A percentile compares a stretch with the other conserved stretches of the same genome.
These are phyloP conservation scores for Starmerella khaoyaiensis DNA, from an alignment of 805 yeast species.

Conservation along the genomic window DNA sequence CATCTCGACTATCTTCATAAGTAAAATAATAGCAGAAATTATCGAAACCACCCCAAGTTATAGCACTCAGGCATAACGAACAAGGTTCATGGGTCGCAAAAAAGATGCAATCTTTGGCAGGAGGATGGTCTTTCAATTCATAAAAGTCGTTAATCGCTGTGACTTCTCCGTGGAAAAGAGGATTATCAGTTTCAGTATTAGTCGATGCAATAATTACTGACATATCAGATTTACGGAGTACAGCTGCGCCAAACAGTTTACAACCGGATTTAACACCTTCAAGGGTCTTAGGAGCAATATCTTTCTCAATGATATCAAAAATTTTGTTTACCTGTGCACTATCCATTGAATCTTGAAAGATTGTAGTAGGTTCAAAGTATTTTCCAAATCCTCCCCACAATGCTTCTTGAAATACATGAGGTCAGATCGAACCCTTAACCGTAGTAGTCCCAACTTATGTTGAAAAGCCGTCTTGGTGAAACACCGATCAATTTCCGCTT, in stretches of 20 bases:
- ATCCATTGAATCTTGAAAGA: no score
- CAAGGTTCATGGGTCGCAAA: slow-evolving; percentile 22
- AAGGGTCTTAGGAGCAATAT: slow-evolving; percentile 16
- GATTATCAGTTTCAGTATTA: slow-evolving; percentile 16
- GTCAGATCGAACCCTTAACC: no score
- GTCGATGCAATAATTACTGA: slow-evolving; percentile 18
- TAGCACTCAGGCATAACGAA: slow-evolving; percentile 20
- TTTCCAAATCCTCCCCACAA: no score
- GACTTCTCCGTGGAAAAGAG: slow-evolving; percentile 21
- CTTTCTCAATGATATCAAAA: slow-evolving; percentile 19
- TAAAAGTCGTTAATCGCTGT: slow-evolving; percentile 16
- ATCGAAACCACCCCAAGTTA: slow-evolving; percentile 22
- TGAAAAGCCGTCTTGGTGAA: no score
- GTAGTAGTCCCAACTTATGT: no score
- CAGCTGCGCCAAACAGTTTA: slow-evolving; percentile 21
- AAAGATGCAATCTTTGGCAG: slow-evolving; percentile 18
- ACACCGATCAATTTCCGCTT: no score
- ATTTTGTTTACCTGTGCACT: slow-evolving; percentile 4
- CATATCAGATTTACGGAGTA: slow-evolving; percentile 17
- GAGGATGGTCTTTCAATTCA: slow-evolving; percentile 11
- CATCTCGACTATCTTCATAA: slow-evolving; percentile 17
- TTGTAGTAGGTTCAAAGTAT: no score
- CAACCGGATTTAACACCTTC: slow-evolving; percentile 14
- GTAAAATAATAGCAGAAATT: slow-evolving; percentile 20
- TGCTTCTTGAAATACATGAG: no score